Conservation (phyloP, 495 filamentous ascomycete species). For the Letharia lupina region DNA sequence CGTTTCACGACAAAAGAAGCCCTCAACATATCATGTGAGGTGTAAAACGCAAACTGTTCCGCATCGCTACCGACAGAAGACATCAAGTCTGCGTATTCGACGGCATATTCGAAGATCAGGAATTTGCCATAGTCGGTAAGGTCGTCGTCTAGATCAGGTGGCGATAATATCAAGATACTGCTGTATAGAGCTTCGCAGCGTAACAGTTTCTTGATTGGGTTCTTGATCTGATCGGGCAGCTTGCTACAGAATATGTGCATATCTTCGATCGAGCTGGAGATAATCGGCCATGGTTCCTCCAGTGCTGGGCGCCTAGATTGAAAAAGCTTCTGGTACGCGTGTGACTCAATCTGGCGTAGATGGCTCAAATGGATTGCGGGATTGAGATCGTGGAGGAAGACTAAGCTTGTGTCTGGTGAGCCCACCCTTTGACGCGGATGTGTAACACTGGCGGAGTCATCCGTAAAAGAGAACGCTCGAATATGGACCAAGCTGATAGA, state of each 20-base stretch:
- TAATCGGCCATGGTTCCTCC: conserved; percentile 49
- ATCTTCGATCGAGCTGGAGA: conserved; percentile 54
- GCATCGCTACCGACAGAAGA: conserved; percentile 43
- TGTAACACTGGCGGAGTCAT: conserved; percentile 70
- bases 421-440: conserved; percentile 36
- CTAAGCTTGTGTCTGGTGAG: conserved; percentile 33
- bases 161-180: conserved; percentile 73
- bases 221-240: conserved; percentile 49
- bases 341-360: conserved; percentile 68
- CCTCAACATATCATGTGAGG: conserved; percentile 63
- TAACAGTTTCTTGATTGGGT: conserved; percentile 57
- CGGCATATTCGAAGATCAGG: conserved; percentile 73
- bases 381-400: conserved; percentile 43
- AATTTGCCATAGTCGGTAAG: conserved; percentile 59
- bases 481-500: conserved; percentile 72
- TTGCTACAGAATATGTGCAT: conserved; percentile 59
- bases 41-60: conserved; percentile 51
- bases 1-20: conserved; percentile 65
- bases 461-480: conserved; percentile 81
- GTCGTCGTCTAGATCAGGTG: conserved; percentile 55
- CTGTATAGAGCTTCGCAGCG: conserved; percentile 77
- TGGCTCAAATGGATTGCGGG: conserved; percentile 57
- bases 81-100: conserved; percentile 60
- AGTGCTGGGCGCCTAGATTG: conserved; percentile 57
- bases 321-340: conserved; percentile 75